Conservation (phyloP, 2,329 filamentous ascomycete genomes). For the Purpureocillium takamizusanense region DNA sequence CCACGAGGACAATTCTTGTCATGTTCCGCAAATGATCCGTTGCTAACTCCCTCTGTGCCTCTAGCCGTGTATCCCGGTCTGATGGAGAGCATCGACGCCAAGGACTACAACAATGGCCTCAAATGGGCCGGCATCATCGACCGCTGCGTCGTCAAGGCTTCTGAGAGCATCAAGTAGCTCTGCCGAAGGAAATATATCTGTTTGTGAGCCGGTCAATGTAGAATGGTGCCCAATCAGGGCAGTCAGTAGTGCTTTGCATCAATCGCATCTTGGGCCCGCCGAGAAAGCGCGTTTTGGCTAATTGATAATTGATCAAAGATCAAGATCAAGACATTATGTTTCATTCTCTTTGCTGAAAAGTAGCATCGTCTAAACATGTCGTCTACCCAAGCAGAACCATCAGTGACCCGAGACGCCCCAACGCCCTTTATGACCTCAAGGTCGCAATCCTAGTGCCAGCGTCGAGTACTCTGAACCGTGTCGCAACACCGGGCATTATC, state of each 20-base stretch:
- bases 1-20: too few species aligned
- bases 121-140: slow-evolving; percentile 54
- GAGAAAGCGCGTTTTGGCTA: neutral
- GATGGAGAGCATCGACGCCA: slow-evolving; percentile 51
- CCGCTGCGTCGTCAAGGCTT: slow-evolving; percentile 36
- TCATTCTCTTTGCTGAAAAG: neutral
- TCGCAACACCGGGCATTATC: neutral
- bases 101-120: slow-evolving; percentile 47
- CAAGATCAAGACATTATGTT: neutral
- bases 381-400: too few species aligned
- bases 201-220: neutral
- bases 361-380: too few species aligned
- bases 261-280: too few species aligned
- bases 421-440: too few species aligned
- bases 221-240: neutral
- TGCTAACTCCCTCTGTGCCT: neutral
- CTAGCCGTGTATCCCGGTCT: slow-evolving; percentile 53
- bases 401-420: too few species aligned
- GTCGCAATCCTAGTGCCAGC: too few species aligned
- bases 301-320: too few species aligned
- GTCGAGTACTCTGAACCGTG: too few species aligned
- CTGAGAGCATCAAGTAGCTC: slow-evolving; percentile 24
- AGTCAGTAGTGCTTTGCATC: neutral
- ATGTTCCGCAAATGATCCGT: too few species aligned
- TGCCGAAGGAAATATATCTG: neutral